Evolutionary conservation across 2,329 filamentous ascomycete genomes (phyloP).

Genomic region (Aspergillus viridinutans): DNA sequence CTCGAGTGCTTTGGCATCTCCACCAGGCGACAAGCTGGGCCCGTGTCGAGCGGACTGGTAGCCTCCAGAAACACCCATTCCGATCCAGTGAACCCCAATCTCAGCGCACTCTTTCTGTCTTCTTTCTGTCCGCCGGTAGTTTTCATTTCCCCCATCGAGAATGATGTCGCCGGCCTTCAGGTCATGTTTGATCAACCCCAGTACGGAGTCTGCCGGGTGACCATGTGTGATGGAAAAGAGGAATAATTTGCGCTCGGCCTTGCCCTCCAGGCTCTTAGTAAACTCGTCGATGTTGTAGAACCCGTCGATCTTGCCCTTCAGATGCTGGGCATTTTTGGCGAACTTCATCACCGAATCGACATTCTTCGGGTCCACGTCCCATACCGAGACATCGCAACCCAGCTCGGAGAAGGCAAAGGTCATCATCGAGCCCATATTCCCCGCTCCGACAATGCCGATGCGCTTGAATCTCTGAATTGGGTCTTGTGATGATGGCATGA

Average conservation of each 20-base stretch:
- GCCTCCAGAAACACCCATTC: constrained; percentile 65
- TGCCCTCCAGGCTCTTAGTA: constrained; percentile 29
- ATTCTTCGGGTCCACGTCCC: constrained; percentile 33
- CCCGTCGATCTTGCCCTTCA: constrained; percentile 30
- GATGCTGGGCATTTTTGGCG: constrained; percentile 17
- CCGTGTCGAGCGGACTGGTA: constrained; percentile 64
- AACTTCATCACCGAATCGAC: constrained; percentile 28
- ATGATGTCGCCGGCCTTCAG: constrained; percentile 61
- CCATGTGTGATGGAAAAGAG: constrained; percentile 42
- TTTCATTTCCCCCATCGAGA: constrained; percentile 65
- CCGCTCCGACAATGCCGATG: constrained; percentile 39
- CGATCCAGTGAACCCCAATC: constrained; percentile 61
- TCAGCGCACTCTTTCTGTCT: constrained; percentile 55
- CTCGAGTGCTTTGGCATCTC: constrained; percentile 54
- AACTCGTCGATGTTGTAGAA: constrained; percentile 36
- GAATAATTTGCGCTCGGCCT: constrained; percentile 32
- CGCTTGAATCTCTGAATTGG: constrained; percentile 29
- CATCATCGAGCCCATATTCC: constrained; percentile 44
- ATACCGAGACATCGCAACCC: constrained; percentile 37
- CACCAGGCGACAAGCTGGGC: constrained; percentile 64
- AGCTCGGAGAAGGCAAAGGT: constrained; percentile 38
- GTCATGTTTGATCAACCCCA: constrained; percentile 43
- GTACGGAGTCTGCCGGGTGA: constrained; percentile 33
- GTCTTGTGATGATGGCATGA: constrained; percentile 14
- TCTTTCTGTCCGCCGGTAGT: constrained; percentile 61